phyloP scores from a whole-genome alignment of 2,329 filamentous ascomycete genomes.

The Beauveria scarabaeidicola region DNA sequence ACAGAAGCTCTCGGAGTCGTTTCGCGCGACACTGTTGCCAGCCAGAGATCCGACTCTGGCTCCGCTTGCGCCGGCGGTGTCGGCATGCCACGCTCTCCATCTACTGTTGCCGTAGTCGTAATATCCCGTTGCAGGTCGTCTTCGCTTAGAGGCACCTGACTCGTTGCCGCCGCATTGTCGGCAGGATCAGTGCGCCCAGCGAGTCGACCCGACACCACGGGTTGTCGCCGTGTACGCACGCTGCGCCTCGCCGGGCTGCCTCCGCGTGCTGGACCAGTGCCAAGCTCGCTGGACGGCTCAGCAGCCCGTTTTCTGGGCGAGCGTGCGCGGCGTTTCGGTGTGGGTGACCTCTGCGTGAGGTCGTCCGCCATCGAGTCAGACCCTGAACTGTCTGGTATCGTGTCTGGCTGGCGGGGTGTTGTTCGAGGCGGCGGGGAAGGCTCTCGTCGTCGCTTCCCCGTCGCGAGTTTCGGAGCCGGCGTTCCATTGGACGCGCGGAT shows the following conservation, averaged over 20 bases:
- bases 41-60: constrained; percentile 39
- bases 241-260: constrained; percentile 13
- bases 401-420: constrained; percentile 27
- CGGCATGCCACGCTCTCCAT: constrained; percentile 7
- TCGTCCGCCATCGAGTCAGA: constrained; percentile 8
- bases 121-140: constrained; percentile 24
- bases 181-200: constrained; percentile 18
- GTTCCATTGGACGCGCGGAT: constrained; percentile 44
- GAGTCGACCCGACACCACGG: constrained; percentile 20
- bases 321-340: constrained; percentile 10
- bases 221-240: constrained; percentile 17
- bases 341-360: not conserved
- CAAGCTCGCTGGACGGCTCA: constrained; percentile 21
- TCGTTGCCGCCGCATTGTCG: constrained; percentile 11
- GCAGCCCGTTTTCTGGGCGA: constrained; percentile 12
- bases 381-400: constrained; percentile 15
- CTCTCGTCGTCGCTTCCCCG: constrained; percentile 32
- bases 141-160: constrained; percentile 17
- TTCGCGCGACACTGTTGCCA: constrained; percentile 32
- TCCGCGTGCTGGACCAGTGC: constrained; percentile 13
- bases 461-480: constrained; percentile 33
- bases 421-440: constrained; percentile 36
- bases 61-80: constrained; percentile 16
- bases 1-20: constrained; percentile 25
- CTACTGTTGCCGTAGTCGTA: constrained; percentile 12